Evolutionary conservation across 805 yeast species (phyloP), one percentile per base, ranked within the genome.

Genomic region (Yarrowia sp.): DNA sequence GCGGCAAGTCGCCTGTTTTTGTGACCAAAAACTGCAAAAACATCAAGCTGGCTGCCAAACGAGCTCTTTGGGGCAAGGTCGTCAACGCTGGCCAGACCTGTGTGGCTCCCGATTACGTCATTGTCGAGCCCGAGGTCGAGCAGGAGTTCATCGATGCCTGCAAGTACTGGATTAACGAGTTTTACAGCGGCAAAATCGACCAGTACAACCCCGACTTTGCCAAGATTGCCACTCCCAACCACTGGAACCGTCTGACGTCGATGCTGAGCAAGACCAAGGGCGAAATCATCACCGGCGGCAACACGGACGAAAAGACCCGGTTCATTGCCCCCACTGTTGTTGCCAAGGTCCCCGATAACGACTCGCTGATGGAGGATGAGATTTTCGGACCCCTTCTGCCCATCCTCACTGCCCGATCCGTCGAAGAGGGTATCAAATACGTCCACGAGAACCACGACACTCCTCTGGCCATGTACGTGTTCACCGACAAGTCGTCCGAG

Each of bases 1-100:
- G 98, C 63, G 98, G 98, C 5, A 93, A 93, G 75, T 87, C 93
- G 8, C 98, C 98, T 0, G 89, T 84, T 1, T 82, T 92, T 70
- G 78, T 92, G 11, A 81, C 91, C 61, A 79, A 78, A 67, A 76
- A 81, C 58, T 58, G 63, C 41, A 77, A 77, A 14, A 78, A 79
- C 65, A 48, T 79, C 38, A 65, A 67, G 24, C 62, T 71, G 16
- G 80, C 83, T 4, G 80, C 91, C 26, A 81, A 81, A 68, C 83
- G 98, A 75, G 76, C 90, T 16, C 81, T 82, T 1, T 90, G 95
- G 89, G 93, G 92, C 17, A 84, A 87, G 69, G 87, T 87, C 72
- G 76, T 83, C 33, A 93, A 91, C 73, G 83, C 89, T 17, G 98
- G 98, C 17, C 98, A 92, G 77, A 86, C 95, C 2, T 92, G 98